Evolutionary conservation across 1,284 basidiomycete genomes (phyloP).

Genomic region (Tilletia caries): DNA sequence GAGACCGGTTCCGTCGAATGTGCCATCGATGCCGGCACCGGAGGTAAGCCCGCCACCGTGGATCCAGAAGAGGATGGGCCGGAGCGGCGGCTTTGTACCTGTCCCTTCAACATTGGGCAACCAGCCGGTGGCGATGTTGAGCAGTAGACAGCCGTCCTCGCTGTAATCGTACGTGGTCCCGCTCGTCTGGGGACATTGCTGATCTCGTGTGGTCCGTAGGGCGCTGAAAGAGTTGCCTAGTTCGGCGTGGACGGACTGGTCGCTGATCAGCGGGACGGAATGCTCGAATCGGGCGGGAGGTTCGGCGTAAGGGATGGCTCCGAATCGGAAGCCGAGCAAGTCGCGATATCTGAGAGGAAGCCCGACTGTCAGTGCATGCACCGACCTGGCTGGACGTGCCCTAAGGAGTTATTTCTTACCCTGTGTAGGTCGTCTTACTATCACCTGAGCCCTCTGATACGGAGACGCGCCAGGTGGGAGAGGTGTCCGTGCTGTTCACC

Average conservation of each 20-base stretch:
- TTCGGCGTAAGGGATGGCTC: not conserved
- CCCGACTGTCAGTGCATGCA: not conserved
- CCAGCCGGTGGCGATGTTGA: slow-evolving; percentile 62
- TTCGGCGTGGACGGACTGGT: slow-evolving; percentile 56
- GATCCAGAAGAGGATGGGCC: slow-evolving; percentile 62
- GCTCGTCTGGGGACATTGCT: slow-evolving; percentile 36
- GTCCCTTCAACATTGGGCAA: slow-evolving; percentile 48
- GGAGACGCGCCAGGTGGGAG: not conserved
- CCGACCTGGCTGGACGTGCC: too few relatives aligned
- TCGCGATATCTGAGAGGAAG: not conserved
- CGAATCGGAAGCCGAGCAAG: slow-evolving; percentile 6
- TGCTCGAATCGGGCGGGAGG: not conserved
- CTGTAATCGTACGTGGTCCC: slow-evolving; percentile 30
- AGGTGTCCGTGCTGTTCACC: not conserved
- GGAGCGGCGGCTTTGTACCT: slow-evolving; percentile 37
- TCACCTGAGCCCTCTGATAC: not conserved
- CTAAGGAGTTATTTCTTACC: not conserved
- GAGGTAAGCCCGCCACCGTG: slow-evolving; percentile 55
- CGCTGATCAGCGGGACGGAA: not conserved
- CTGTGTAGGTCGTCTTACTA: not conserved
- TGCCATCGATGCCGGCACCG: slow-evolving; percentile 56
- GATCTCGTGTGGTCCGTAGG: slow-evolving; percentile 56
- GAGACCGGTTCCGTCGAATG: slow-evolving; percentile 58
- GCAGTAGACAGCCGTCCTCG: slow-evolving; percentile 59
- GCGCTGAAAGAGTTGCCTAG: slow-evolving; percentile 57